Percentiles rank a stretch among this genome's conserved stretches.
Conservation (phyloP, 768 basidiomycete species). For the Mycena alexandri region DNA sequence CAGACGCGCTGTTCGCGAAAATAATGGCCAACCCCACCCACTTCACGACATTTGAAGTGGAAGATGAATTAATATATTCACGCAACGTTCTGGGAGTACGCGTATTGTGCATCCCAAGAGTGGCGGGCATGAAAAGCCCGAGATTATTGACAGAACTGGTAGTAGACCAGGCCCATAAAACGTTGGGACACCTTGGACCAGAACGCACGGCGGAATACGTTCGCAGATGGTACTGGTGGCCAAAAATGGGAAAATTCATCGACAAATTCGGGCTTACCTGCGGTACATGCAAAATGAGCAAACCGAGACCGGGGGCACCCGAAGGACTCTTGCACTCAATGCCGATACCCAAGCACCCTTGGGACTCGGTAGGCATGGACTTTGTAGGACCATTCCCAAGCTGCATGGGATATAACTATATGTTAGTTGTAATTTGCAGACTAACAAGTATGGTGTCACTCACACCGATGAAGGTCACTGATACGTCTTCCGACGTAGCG, state of each 20-base stretch:
- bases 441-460: constrained; percentile 7
- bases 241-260: constrained; percentile 24
- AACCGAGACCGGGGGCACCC: background rate
- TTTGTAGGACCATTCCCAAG: constrained; percentile 7
- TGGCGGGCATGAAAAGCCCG: background rate
- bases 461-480: no score
- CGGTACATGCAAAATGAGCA: background rate
- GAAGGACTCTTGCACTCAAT: background rate
- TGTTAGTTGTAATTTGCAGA: constrained; percentile 7
- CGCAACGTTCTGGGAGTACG: background rate
- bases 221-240: constrained; percentile 39
- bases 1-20: background rate
- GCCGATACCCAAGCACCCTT: background rate
- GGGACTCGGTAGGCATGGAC: constrained; percentile 39
- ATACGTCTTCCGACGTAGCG: background rate
- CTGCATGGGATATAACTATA: constrained; percentile 8
- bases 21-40: background rate
- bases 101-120: background rate
- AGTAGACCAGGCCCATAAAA: constrained; percentile 1
- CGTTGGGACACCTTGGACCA: constrained; percentile 42
- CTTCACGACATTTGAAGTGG: background rate
- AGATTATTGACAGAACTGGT: background rate
- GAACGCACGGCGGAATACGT: constrained; percentile 43
- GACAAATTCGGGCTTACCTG: constrained; percentile 19
- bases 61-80: background rate